Conservation (phyloP, 495 filamentous ascomycete genomes). For the Cercophora newfieldiana region DNA sequence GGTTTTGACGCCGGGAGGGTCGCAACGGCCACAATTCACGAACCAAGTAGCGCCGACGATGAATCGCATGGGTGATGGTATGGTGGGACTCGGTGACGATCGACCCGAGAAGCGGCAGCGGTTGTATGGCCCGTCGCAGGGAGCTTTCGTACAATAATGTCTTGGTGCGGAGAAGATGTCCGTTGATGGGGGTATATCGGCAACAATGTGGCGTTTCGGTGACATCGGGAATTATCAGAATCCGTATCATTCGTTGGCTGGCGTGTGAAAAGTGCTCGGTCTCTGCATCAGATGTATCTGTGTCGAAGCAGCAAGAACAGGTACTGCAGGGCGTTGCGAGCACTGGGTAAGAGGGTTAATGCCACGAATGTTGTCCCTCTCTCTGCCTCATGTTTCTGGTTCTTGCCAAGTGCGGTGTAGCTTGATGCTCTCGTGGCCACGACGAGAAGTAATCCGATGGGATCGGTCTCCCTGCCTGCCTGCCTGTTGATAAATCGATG, state of each 20-base stretch:
- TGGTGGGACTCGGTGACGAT: conserved; percentile 27
- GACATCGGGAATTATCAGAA: background rate
- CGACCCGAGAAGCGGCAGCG: conserved; percentile 40
- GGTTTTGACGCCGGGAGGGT: conserved; percentile 47
- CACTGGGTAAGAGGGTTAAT: background rate
- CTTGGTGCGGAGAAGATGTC: background rate
- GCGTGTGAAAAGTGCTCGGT: background rate
- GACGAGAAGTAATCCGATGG: too few species aligned
- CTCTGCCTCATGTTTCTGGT: too few species aligned
- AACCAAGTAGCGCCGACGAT: conserved; percentile 29
- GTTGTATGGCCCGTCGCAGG: conserved; percentile 37
- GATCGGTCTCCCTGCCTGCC: too few species aligned
- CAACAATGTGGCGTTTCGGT: conserved; percentile 1
- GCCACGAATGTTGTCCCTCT: too few species aligned
- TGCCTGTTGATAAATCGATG: too few species aligned
- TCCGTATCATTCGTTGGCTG: background rate
- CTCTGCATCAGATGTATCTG: background rate
- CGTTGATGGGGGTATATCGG: background rate
- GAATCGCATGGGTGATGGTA: conserved; percentile 31
- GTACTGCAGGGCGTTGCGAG: background rate
- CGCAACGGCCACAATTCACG: conserved; percentile 34
- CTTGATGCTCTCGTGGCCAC: too few species aligned
- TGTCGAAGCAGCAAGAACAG: background rate
- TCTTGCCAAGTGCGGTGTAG: too few species aligned
- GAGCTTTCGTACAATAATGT: conserved; percentile 24